Percentiles rank a stretch among this genome's conserved stretches.
phyloP scores from a whole-genome alignment of 257 asterid genomes.

The Galeopsis tetrahit region DNA sequence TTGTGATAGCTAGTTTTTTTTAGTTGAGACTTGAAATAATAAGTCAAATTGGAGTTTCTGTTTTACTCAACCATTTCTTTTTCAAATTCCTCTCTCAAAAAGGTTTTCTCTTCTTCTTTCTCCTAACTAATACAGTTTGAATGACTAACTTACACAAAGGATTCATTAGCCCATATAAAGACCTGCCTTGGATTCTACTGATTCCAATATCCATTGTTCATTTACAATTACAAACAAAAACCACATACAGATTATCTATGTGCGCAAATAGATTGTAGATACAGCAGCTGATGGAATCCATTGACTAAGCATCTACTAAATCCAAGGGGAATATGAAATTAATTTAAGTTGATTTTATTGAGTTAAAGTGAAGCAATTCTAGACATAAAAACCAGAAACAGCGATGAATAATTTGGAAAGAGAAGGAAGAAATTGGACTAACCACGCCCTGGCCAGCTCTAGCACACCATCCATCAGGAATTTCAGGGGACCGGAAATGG shows the following conservation, averaged over 20 bases:
- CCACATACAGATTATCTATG: neutral
- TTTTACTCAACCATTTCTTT: no score
- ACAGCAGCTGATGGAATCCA: slow-evolving; percentile 1
- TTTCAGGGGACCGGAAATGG: slow-evolving; percentile 43
- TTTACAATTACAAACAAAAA: neutral
- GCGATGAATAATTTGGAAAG: neutral
- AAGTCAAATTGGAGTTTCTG: no score
- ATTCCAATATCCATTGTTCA: neutral
- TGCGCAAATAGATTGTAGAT: neutral
- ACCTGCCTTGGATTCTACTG: neutral
- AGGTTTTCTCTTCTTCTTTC: no score
- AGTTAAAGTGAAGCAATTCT: neutral
- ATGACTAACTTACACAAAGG: no score
- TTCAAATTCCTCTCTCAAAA: no score
- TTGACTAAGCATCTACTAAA: neutral
- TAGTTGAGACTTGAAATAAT: no score
- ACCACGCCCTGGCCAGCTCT: slow-evolving; percentile 72
- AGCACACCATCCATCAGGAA: slow-evolving; percentile 83
- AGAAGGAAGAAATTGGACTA: slow-evolving; percentile 31
- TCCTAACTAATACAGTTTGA: no score
- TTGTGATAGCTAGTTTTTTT: no score
- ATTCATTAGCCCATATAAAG: no score
- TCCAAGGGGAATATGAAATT: neutral
- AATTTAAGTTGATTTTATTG: neutral
- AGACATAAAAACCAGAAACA: neutral